Conservation (phyloP, 2,329 filamentous ascomycete species). For the Triangularia setosa region DNA sequence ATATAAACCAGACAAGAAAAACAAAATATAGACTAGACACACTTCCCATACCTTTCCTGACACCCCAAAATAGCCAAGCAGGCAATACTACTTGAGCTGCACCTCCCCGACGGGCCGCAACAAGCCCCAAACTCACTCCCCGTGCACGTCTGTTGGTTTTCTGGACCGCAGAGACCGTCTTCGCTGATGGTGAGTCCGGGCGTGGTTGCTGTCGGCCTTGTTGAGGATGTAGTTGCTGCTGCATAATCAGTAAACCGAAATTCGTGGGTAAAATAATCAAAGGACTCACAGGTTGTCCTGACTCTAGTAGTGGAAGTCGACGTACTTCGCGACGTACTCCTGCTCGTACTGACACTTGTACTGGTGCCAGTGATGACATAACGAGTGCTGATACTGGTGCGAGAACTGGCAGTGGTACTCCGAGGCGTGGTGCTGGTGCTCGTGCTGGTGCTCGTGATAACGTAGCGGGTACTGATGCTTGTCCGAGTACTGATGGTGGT, state of each 20-base stretch:
- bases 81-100: constrained; percentile 21
- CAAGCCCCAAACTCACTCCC: constrained; percentile 24
- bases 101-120: constrained; percentile 19
- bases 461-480: not conserved
- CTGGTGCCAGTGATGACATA: not conserved
- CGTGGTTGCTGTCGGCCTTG: constrained; percentile 8
- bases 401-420: too few relatives aligned
- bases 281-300: not conserved
- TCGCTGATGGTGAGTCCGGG: constrained; percentile 15
- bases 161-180: constrained; percentile 23
- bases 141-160: constrained; percentile 21
- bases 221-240: constrained; percentile 1
- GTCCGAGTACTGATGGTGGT: not conserved
- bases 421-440: not conserved
- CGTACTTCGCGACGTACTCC: not conserved
- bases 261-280: not conserved
- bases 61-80: constrained; percentile 24
- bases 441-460: not conserved
- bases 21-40: constrained; percentile 6
- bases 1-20: constrained; percentile 1
- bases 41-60: constrained; percentile 23
- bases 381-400: not conserved
- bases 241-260: not conserved
- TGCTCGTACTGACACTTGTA: not conserved
- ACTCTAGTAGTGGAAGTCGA: not conserved